A percentile compares a stretch with the other conserved stretches of the same genome.
Evolutionary conservation across 257 asterid species (phyloP).

Genomic region (Lavandula angustifolia): DNA sequence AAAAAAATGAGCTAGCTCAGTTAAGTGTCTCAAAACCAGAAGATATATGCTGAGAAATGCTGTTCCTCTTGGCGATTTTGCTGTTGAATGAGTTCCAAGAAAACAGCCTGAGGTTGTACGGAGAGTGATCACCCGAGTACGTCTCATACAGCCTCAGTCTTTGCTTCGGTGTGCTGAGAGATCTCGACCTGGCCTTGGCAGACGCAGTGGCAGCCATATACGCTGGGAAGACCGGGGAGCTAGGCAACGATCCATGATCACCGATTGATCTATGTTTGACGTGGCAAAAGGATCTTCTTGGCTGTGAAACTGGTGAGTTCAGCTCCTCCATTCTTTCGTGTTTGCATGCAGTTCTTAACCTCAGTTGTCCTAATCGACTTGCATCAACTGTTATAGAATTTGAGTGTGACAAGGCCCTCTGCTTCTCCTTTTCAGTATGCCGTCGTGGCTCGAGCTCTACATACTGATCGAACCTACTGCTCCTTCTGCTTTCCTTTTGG

Average conservation of each 20-base stretch:
- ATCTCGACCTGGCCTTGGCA: slow-evolving; percentile 78
- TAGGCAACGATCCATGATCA: slow-evolving; percentile 56
- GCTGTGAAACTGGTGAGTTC: slow-evolving; percentile 54
- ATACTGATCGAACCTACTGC: slow-evolving; percentile 42
- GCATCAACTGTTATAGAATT: slow-evolving; percentile 38
- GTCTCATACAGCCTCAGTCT: slow-evolving; percentile 57
- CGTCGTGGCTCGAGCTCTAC: slow-evolving; percentile 36
- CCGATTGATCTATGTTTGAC: slow-evolving; percentile 54
- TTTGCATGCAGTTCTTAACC: slow-evolving; percentile 41
- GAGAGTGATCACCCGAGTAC: slow-evolving; percentile 61
- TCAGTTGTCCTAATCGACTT: slow-evolving; percentile 38
- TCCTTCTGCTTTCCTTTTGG: slow-evolving; percentile 47
- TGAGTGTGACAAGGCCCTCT: slow-evolving; percentile 35
- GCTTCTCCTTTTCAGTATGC: slow-evolving; percentile 42
- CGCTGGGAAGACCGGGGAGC: slow-evolving; percentile 66
- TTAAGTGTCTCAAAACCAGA: slow-evolving; percentile 27
- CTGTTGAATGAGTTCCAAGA: slow-evolving; percentile 55
- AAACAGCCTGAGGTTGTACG: slow-evolving; percentile 51
- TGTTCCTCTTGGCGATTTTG: slow-evolving; percentile 46
- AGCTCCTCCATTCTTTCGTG: slow-evolving; percentile 47
- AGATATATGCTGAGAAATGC: slow-evolving; percentile 43
- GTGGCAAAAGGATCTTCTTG: slow-evolving; percentile 68
- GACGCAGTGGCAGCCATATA: slow-evolving; percentile 88
- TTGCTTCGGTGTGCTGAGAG: slow-evolving; percentile 79
- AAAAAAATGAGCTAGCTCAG: slow-evolving; percentile 26